A percentile compares a stretch with the other conserved stretches of the same genome.
These are phyloP conservation scores for Saksenaea oblongispora DNA, from an alignment of 371 early-diverging fungal genomes.

Conservation along the genomic window DNA sequence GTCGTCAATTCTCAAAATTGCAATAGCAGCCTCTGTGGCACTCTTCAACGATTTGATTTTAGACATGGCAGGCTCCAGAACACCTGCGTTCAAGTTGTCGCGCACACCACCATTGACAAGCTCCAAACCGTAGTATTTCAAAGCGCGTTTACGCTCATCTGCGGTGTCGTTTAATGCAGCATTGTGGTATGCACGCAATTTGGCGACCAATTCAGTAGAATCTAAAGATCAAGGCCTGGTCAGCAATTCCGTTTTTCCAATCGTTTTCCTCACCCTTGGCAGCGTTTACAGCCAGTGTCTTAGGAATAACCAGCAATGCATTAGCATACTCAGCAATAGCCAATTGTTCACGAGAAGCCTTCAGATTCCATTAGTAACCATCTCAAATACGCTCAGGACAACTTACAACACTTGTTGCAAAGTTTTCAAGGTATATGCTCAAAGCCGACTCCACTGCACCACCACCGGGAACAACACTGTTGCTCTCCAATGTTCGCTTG, in stretches of 20 bases:
- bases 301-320: conserved; percentile 96
- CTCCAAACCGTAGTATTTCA: conserved; percentile 95
- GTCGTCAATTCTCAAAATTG: conserved; percentile 98
- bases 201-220: conserved; percentile 95
- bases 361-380: not conserved
- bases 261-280: conserved; percentile 70
- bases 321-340: conserved; percentile 99
- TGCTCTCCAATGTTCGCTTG: conserved; percentile 98
- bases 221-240: conserved; percentile 29
- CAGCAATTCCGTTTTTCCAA: not conserved
- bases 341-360: conserved; percentile 89
- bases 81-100: conserved; percentile 96
- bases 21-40: conserved; percentile 99
- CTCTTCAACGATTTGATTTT: conserved; percentile 99
- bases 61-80: conserved; percentile 99
- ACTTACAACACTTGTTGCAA: conserved; percentile 85
- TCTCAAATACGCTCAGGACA: not conserved
- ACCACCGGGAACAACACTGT: conserved; percentile 98
- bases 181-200: conserved; percentile 94
- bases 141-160: conserved; percentile 70
- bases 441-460: conserved; percentile 99
- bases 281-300: conserved; percentile 98
- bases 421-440: conserved; percentile 97
- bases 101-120: conserved; percentile 92
- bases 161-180: conserved; percentile 73